Conservation (phyloP, 1,284 basidiomycete species). For the Moesziomyces antarcticus region DNA sequence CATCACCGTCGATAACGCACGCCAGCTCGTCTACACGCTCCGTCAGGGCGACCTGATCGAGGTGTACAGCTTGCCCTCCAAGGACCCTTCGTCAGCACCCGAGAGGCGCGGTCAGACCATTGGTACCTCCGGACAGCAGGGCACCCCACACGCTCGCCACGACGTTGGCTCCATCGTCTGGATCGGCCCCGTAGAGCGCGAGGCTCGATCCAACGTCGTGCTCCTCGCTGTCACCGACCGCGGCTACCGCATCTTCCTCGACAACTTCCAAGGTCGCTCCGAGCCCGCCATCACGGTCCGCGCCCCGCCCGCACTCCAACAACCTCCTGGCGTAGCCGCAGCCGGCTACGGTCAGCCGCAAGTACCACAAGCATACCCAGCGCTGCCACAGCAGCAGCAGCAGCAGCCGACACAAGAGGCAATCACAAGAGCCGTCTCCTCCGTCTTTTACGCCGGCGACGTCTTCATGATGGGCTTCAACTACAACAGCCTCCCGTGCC, state of each 20-base stretch:
- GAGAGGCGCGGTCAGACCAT: conserved; percentile 56
- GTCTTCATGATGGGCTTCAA: conserved; percentile 56
- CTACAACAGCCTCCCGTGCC: conserved; percentile 38
- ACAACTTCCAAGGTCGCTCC: conserved; percentile 58
- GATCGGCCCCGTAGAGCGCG: conserved; percentile 54
- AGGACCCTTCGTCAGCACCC: conserved; percentile 55
- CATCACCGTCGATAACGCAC: conserved; percentile 57
- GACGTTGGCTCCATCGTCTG: conserved; percentile 59
- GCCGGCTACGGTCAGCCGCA: conserved; percentile 11
- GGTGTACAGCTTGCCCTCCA: conserved; percentile 56
- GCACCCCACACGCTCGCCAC: conserved; percentile 57
- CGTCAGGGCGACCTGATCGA: conserved; percentile 62
- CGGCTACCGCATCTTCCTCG: conserved; percentile 65
- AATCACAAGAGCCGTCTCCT: conserved; percentile 43
- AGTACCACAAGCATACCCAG: not conserved
- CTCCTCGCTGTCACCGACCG: conserved; percentile 64
- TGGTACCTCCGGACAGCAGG: conserved; percentile 61
- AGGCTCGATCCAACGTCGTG: conserved; percentile 47
- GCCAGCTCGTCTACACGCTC: conserved; percentile 61
- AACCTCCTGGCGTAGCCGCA: conserved; percentile 35
- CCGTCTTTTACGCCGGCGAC: conserved; percentile 47
- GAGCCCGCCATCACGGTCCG: conserved; percentile 46
- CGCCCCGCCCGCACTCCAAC: conserved; percentile 45
- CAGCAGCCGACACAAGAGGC: conserved; percentile 13
- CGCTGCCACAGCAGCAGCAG: conserved; percentile 22